phyloP scores from a whole-genome alignment of 192 early-diverging fungal species.

The Linderina pennispora region DNA sequence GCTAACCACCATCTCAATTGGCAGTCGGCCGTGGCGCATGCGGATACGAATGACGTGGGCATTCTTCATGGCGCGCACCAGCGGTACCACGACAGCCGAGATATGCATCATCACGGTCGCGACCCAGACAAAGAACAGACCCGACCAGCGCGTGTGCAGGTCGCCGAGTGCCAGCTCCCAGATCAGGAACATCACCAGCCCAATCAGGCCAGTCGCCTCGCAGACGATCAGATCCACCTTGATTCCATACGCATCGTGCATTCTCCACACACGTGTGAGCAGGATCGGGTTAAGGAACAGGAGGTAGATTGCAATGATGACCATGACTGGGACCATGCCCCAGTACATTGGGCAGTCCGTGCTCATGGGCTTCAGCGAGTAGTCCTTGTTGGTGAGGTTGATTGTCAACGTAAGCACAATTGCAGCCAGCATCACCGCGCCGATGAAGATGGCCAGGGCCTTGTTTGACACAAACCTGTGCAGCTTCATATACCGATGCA shows the following conservation, averaged over 20 bases:
- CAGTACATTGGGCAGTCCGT: conserved; percentile 14
- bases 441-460: conserved; percentile 14
- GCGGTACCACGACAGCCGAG: conserved; percentile 26
- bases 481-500: conserved; percentile 15
- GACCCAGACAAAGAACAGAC: conserved; percentile 23
- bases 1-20: neutral
- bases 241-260: conserved; percentile 54
- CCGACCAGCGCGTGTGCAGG: conserved; percentile 24
- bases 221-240: conserved; percentile 51
- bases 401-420: conserved; percentile 8
- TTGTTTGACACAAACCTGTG: conserved; percentile 18
- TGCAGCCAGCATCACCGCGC: neutral
- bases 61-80: conserved; percentile 13
- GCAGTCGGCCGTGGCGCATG: too few species aligned
- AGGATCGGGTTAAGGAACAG: conserved; percentile 46
- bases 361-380: conserved; percentile 7
- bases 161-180: conserved; percentile 19
- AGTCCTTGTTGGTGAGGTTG: conserved; percentile 27
- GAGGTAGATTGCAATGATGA: conserved; percentile 28
- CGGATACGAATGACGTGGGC: too few species aligned
- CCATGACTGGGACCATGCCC: conserved; percentile 19
- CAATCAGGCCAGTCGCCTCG: conserved; percentile 36
- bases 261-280: conserved; percentile 37
- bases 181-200: conserved; percentile 32
- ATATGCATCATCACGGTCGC: conserved; percentile 23